These are phyloP conservation scores for Hypocreales sp. DNA, from an alignment of 2,329 filamentous ascomycete genomes.

Conservation along the genomic window DNA sequence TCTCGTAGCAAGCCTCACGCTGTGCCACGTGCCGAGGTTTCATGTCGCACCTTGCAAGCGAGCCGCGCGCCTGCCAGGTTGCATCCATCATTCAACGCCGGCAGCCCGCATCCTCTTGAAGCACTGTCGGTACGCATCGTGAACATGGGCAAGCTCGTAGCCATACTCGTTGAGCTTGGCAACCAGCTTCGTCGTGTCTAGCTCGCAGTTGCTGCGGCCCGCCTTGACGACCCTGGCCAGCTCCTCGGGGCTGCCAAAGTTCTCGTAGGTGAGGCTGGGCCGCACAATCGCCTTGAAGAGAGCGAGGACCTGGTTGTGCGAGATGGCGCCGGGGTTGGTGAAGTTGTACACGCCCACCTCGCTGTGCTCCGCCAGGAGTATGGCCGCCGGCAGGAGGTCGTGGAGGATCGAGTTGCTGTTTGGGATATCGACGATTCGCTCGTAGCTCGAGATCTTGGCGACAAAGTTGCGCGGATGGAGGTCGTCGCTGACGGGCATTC, in stretches of 20 bases:
- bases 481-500: slow-evolving; percentile 56
- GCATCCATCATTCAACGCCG: slow-evolving; percentile 30
- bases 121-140: slow-evolving; percentile 44
- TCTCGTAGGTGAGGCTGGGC: slow-evolving; percentile 45
- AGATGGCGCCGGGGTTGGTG: slow-evolving; percentile 54
- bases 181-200: slow-evolving; percentile 46
- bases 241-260: slow-evolving; percentile 50
- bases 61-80: too few relatives aligned
- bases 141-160: slow-evolving; percentile 43
- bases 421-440: slow-evolving; percentile 49
- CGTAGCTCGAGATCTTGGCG: slow-evolving; percentile 52
- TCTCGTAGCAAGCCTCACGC: too few relatives aligned
- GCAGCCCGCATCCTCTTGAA: slow-evolving; percentile 48
- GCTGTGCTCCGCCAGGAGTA: slow-evolving; percentile 42
- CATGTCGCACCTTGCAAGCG: too few relatives aligned
- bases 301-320: slow-evolving; percentile 51
- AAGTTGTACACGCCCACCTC: slow-evolving; percentile 55
- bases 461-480: slow-evolving; percentile 52
- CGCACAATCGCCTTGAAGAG: slow-evolving; percentile 49
- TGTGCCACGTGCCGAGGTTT: too few relatives aligned
- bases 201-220: slow-evolving; percentile 48
- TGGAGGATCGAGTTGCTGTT: slow-evolving; percentile 54
- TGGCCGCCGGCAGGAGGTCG: slow-evolving; percentile 45
- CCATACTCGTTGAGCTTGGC: slow-evolving; percentile 43
- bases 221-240: slow-evolving; percentile 54